These are phyloP conservation scores for Oryza meyeriana DNA, from an alignment of 176 grass and related monocot species.

Conservation along the genomic window DNA sequence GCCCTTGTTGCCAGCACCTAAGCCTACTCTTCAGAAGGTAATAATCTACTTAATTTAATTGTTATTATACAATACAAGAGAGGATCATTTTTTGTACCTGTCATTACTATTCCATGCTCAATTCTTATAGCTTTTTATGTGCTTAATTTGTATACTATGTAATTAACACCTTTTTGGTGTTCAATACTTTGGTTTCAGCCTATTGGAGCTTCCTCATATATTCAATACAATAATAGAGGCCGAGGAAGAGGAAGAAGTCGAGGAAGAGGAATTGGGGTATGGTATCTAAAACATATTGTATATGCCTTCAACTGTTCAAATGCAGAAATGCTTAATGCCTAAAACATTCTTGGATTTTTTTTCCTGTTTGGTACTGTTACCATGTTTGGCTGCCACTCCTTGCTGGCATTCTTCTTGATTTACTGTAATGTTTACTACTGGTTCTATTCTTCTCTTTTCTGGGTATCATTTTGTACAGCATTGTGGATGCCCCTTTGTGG, in stretches of 20 bases:
- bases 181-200: slow-evolving; percentile 47
- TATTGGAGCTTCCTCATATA: slow-evolving; percentile 52
- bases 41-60: neutral
- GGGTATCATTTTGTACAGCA: neutral
- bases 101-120: neutral
- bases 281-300: slow-evolving; percentile 1
- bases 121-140: neutral
- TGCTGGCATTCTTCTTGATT: neutral
- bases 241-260: slow-evolving; percentile 78
- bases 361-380: neutral
- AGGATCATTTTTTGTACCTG: neutral
- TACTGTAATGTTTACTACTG: neutral
- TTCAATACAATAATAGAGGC: slow-evolving; percentile 61
- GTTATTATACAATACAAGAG: neutral
- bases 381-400: neutral
- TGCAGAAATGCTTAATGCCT: slow-evolving; percentile 4
- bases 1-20: slow-evolving; percentile 74
- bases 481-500: neutral
- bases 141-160: neutral
- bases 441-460: neutral
- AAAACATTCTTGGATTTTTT: neutral
- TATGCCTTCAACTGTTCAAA: neutral
- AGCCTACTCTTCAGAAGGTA: slow-evolving; percentile 65
- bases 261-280: slow-evolving; percentile 76
- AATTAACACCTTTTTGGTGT: slow-evolving; percentile 1